phyloP scores from a whole-genome alignment of 1,284 basidiomycete species.

The Pholiota adiposa region DNA sequence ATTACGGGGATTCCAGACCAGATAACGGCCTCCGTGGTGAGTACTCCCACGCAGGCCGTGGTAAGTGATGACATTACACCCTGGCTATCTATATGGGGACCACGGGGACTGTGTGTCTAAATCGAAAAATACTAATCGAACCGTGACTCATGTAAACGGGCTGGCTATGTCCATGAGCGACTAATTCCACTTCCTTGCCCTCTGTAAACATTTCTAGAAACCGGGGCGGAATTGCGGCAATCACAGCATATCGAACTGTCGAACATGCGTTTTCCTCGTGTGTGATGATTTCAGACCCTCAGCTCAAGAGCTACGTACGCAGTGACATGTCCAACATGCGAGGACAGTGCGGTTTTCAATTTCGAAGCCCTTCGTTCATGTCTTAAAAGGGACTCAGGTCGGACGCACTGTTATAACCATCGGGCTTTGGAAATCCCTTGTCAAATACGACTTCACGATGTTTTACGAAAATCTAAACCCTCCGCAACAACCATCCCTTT shows the following conservation, averaged over 20 bases:
- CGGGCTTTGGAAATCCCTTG: not conserved
- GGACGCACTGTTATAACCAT: not conserved
- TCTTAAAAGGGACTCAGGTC: slow-evolving; percentile 9
- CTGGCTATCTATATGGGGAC: no score
- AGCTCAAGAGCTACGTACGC: not conserved
- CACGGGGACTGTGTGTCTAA: no score
- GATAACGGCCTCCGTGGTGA: no score
- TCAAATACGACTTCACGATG: not conserved
- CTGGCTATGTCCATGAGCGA: no score
- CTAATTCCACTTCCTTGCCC: no score
- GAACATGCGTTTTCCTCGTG: not conserved
- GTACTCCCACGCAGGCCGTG: no score
- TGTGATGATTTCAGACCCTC: not conserved
- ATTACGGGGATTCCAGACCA: no score
- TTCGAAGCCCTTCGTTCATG: not conserved
- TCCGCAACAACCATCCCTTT: not conserved
- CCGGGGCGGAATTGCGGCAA: not conserved
- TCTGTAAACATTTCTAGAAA: not conserved
- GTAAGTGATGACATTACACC: no score
- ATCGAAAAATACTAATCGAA: no score
- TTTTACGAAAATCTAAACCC: not conserved
- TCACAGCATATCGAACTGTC: slow-evolving; percentile 12
- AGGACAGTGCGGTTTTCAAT: slow-evolving; percentile 7
- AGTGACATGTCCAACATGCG: slow-evolving; percentile 8
- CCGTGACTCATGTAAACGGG: no score